These are phyloP conservation scores for Blastomyces parvus DNA, from an alignment of 2,329 filamentous ascomycete genomes.

Conservation along the genomic window DNA sequence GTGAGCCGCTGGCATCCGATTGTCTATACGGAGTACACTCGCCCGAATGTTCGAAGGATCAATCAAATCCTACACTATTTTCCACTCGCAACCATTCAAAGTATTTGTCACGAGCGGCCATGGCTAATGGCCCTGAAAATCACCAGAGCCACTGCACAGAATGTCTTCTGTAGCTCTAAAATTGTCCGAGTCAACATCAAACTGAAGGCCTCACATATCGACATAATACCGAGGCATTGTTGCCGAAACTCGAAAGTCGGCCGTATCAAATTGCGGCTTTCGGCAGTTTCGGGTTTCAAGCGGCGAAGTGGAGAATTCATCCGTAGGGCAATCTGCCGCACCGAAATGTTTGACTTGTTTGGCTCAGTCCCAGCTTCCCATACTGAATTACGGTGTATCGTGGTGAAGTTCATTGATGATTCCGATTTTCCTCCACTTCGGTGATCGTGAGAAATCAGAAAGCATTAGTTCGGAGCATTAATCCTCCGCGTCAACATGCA, in stretches of 20 bases:
- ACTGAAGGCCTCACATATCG: background rate
- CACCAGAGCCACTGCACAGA: background rate
- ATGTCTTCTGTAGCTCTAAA: background rate
- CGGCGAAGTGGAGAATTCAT: too few species aligned
- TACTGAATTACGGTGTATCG: too few species aligned
- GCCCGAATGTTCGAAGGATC: background rate
- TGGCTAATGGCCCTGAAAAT: background rate
- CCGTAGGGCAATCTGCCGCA: too few species aligned
- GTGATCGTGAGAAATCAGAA: too few species aligned
- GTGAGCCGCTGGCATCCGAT: background rate
- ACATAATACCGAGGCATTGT: background rate
- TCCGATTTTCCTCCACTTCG: too few species aligned
- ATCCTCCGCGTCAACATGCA: too few species aligned
- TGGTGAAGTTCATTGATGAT: too few species aligned
- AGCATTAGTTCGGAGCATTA: too few species aligned
- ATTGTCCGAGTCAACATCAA: background rate
- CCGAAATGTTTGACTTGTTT: background rate
- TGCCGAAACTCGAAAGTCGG: background rate
- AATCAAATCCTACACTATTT: background rate
- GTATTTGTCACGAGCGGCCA: background rate
- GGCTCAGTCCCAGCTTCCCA: too few species aligned
- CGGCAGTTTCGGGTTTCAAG: too few species aligned
- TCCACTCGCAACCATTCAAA: background rate
- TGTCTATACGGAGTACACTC: background rate
- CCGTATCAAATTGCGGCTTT: background rate